Conservation (phyloP, 1,139 yeast species). For the Kluyveromyces marxianus region DNA sequence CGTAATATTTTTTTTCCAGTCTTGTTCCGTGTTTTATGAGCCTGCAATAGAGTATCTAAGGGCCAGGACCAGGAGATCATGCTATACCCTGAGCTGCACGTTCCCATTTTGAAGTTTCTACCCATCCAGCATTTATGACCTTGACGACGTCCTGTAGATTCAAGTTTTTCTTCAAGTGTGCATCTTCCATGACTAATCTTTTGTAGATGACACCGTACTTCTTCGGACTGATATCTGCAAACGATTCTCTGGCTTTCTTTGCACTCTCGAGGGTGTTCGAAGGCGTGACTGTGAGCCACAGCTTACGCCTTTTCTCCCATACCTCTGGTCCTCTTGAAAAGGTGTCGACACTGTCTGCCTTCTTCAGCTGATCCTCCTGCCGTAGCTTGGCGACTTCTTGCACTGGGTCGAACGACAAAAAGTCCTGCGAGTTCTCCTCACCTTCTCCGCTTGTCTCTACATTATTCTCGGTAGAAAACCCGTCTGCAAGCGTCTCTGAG, state of each 20-base stretch:
- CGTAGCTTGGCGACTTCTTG: slow-evolving; percentile 29
- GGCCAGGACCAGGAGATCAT: neutral
- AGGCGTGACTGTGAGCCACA: slow-evolving; percentile 44
- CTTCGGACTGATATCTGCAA: slow-evolving; percentile 31
- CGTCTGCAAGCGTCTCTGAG: slow-evolving; percentile 17
- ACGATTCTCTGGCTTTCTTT: slow-evolving; percentile 16
- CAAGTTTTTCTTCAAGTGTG: slow-evolving; percentile 47
- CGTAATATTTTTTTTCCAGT: too few species aligned
- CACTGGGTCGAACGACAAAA: slow-evolving; percentile 28
- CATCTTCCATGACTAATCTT: slow-evolving; percentile 51
- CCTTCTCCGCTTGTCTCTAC: neutral
- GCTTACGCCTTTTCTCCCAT: slow-evolving; percentile 53
- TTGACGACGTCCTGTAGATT: slow-evolving; percentile 53
- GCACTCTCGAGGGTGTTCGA: slow-evolving; percentile 16
- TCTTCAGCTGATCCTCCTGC: slow-evolving; percentile 12
- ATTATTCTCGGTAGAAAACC: slow-evolving; percentile 5
- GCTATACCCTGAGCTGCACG: slow-evolving; percentile 30
- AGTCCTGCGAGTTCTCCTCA: slow-evolving; percentile 11
- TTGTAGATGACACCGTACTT: slow-evolving; percentile 51
- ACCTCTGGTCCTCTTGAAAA: slow-evolving; percentile 42
- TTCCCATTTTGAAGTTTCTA: slow-evolving; percentile 57
- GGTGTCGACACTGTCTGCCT: slow-evolving; percentile 11
- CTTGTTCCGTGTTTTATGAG: too few species aligned
- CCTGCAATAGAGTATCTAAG: too few species aligned
- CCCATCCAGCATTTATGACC: slow-evolving; percentile 66